Percentiles rank a stretch among this genome's conserved stretches.
These are phyloP conservation scores for Cladosporium colombiae DNA, from an alignment of 2,329 filamentous ascomycete genomes.

Conservation along the genomic window DNA sequence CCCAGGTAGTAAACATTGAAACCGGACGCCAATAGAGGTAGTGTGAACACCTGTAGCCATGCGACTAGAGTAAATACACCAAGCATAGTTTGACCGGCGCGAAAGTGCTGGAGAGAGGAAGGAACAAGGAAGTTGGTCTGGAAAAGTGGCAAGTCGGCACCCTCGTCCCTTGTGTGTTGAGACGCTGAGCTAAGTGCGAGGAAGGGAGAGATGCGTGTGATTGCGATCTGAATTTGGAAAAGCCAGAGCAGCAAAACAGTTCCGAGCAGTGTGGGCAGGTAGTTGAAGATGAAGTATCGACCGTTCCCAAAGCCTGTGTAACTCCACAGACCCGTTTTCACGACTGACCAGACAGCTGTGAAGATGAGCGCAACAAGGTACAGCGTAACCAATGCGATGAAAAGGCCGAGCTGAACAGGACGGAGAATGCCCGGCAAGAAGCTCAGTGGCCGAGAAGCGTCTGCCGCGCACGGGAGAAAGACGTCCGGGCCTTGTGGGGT, in stretches of 20 bases:
- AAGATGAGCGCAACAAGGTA: conserved; percentile 75
- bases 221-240: conserved; percentile 70
- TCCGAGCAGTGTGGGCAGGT: conserved; percentile 77
- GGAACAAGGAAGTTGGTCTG: conserved; percentile 69
- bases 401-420: conserved; percentile 60
- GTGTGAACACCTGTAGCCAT: conserved; percentile 76
- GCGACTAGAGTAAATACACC: conserved; percentile 66
- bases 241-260: conserved; percentile 73
- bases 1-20: conserved; percentile 69
- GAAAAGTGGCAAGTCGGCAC: conserved; percentile 64
- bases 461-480: conserved; percentile 37
- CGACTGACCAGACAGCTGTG: conserved; percentile 67
- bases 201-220: conserved; percentile 78
- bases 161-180: conserved; percentile 60
- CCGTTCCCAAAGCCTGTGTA: conserved; percentile 70
- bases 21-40: conserved; percentile 76
- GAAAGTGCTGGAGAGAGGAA: conserved; percentile 53
- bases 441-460: conserved; percentile 50
- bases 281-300: conserved; percentile 82
- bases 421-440: conserved; percentile 74
- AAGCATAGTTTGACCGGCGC: conserved; percentile 67
- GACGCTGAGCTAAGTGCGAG: conserved; percentile 70
- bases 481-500: conserved; percentile 28
- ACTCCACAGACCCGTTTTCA: conserved; percentile 63
- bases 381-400: conserved; percentile 63